A percentile compares a stretch with the other conserved stretches of the same genome.
phyloP scores from a whole-genome alignment of 441 rosid genomes.

The Gossypium gossypioides region DNA sequence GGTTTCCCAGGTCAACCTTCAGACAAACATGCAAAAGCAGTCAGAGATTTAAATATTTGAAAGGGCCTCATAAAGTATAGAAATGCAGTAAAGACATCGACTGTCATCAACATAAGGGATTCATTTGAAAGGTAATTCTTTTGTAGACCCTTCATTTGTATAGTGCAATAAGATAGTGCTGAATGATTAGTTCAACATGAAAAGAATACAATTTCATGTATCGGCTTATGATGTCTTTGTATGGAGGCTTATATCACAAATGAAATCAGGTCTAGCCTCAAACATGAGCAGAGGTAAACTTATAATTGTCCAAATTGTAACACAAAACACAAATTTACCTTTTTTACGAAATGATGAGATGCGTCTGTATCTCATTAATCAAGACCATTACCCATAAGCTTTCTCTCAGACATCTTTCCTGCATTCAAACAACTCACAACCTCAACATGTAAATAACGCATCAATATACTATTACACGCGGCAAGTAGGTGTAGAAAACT shows the following conservation, averaged over 20 bases:
- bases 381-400: conserved; percentile 19
- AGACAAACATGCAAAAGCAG: conserved; percentile 10
- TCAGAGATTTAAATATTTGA: background rate
- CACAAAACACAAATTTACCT: conserved; percentile 22
- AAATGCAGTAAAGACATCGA: background rate
- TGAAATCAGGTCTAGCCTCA: background rate
- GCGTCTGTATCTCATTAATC: conserved; percentile 19
- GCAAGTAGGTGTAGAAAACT: background rate
- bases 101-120: background rate
- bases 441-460: background rate
- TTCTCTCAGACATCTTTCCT: conserved; percentile 30
- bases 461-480: background rate
- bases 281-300: background rate
- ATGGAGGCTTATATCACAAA: background rate
- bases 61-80: background rate
- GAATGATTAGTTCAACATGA: background rate
- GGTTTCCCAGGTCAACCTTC: conserved; percentile 64
- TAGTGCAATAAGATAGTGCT: background rate
- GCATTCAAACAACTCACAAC: background rate
- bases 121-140: background rate
- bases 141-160: background rate
- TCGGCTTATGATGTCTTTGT: background rate
- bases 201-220: background rate
- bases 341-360: conserved; percentile 17
- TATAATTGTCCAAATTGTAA: background rate